Percentiles rank a stretch among this genome's conserved stretches.
Conservation (phyloP, 2,329 filamentous ascomycete genomes). For the Aspergillus ochraceus region DNA sequence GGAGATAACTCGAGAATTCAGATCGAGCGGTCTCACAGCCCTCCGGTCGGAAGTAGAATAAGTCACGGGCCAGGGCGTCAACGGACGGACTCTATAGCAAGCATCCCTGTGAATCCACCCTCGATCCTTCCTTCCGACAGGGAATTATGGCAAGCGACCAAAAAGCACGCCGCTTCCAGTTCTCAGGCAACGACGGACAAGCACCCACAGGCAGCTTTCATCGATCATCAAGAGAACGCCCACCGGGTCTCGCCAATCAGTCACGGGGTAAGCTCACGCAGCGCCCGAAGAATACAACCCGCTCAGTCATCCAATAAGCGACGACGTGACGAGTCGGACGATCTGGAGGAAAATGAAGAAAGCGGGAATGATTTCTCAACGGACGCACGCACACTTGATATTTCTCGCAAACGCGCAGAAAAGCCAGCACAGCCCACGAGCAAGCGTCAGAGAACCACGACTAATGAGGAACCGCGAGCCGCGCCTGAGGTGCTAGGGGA, state of each 20-base stretch:
- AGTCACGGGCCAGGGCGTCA: neutral
- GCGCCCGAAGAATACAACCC: neutral
- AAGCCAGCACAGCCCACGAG: constrained; percentile 23
- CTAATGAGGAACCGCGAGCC: constrained; percentile 3
- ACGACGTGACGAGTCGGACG: constrained; percentile 13
- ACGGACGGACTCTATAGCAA: neutral
- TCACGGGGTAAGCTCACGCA: constrained; percentile 23
- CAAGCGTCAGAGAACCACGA: constrained; percentile 9
- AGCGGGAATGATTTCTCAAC: constrained; percentile 49
- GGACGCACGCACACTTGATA: constrained; percentile 34
- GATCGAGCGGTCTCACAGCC: constrained; percentile 15
- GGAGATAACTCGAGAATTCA: constrained; percentile 2
- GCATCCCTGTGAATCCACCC: neutral
- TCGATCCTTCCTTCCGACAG: neutral
- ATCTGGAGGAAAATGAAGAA: constrained; percentile 22
- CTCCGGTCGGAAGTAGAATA: constrained; percentile 4
- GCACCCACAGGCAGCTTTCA: constrained; percentile 26
- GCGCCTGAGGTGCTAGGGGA: constrained; percentile 9
- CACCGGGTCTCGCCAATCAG: constrained; percentile 36
- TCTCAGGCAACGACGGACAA: neutral
- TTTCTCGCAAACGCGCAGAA: constrained; percentile 33
- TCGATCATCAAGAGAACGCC: constrained; percentile 38
- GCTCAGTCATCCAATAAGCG: constrained; percentile 17
- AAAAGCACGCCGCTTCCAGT: neutral
- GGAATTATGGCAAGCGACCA: constrained; percentile 11